These are phyloP conservation scores for Solanum hybrid DNA, from an alignment of 305 asterid species.

Conservation along the genomic window DNA sequence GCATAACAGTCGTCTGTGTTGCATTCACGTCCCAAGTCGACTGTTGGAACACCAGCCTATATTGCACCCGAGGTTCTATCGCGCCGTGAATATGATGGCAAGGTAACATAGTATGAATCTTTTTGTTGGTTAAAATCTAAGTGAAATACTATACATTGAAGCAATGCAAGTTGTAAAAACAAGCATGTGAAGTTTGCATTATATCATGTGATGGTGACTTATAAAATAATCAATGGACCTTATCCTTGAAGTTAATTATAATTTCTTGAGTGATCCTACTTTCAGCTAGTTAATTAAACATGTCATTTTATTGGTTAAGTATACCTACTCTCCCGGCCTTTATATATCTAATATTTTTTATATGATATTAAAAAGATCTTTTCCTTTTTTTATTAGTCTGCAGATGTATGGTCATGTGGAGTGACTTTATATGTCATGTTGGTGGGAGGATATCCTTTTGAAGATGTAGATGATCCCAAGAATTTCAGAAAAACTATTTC, in stretches of 20 bases:
- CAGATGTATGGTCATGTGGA: slow-evolving; percentile 94
- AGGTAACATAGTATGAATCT: slow-evolving; percentile 24
- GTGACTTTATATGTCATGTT: slow-evolving; percentile 82
- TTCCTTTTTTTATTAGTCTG: slow-evolving; percentile 27
- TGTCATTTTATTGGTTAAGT: not conserved
- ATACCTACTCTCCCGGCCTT: not conserved
- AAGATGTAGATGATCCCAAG: slow-evolving; percentile 66
- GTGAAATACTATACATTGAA: not conserved
- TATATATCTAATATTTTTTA: not conserved
- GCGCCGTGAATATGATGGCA: slow-evolving; percentile 80
- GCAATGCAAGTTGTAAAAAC: not conserved
- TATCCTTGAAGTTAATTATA: not conserved
- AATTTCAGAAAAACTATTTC: slow-evolving; percentile 68
- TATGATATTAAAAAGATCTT: not conserved
- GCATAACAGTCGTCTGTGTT: slow-evolving; percentile 51
- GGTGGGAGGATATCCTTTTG: slow-evolving; percentile 86
- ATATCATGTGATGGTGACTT: not conserved
- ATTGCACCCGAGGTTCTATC: slow-evolving; percentile 91
- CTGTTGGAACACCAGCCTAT: slow-evolving; percentile 89
- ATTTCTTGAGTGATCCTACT: not conserved
- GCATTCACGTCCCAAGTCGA: slow-evolving; percentile 81
- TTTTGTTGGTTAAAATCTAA: not conserved
- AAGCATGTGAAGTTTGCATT: not conserved
- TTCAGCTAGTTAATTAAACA: not conserved
- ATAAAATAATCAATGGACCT: not conserved